Conservation (phyloP, 192 early-diverging fungal genomes). For the Umbelopsis ramanniana region DNA sequence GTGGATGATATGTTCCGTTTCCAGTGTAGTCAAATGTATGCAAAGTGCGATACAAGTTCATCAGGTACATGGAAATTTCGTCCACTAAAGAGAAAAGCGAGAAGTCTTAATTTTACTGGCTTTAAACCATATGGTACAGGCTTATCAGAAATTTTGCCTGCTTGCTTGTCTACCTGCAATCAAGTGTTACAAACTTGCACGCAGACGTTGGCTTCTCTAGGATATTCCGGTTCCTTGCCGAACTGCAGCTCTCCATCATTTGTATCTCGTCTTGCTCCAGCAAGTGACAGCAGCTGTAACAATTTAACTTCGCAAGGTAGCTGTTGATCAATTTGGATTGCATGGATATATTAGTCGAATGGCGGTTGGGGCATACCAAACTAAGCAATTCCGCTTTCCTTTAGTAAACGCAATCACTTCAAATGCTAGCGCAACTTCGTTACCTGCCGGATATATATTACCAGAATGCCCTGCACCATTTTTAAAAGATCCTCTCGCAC, state of each 20-base stretch:
- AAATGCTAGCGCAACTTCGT: slow-evolving; percentile 27
- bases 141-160: slow-evolving; percentile 23
- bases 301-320: slow-evolving; percentile 23
- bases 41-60: slow-evolving; percentile 21
- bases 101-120: neutral
- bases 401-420: neutral
- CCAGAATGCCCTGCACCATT: slow-evolving; percentile 46
- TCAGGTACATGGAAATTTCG: neutral
- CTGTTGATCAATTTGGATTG: neutral
- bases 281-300: slow-evolving; percentile 13
- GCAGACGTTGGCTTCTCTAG: slow-evolving; percentile 27
- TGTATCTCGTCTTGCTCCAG: neutral
- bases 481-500: slow-evolving; percentile 38
- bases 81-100: neutral
- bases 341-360: neutral
- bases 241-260: slow-evolving; percentile 35
- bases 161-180: slow-evolving; percentile 44
- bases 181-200: slow-evolving; percentile 24
- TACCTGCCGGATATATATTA: slow-evolving; percentile 25
- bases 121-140: slow-evolving; percentile 17
- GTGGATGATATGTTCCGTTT: slow-evolving; percentile 32
- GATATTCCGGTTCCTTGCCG: slow-evolving; percentile 22
- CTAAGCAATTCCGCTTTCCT: neutral
- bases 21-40: slow-evolving; percentile 38
- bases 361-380: neutral